phyloP scores from a whole-genome alignment of 176 grass and related monocot genomes.

The Triticum monococcum region DNA sequence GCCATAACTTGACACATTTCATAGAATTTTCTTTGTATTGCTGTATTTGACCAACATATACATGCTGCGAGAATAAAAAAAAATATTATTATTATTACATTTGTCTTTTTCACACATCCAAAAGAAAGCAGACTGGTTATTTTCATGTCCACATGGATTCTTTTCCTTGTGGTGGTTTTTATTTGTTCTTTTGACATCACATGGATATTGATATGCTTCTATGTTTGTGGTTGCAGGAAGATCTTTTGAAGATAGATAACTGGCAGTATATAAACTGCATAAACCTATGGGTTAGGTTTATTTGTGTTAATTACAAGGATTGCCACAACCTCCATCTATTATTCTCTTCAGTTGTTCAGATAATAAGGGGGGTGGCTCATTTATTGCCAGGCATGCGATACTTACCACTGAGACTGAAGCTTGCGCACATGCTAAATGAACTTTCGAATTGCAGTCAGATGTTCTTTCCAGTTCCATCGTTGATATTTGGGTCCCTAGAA shows the following conservation, averaged over 20 bases:
- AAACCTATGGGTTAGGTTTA: slow-evolving; percentile 81
- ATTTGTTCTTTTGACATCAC: slow-evolving; percentile 16
- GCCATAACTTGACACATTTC: background rate
- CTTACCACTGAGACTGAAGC: slow-evolving; percentile 75
- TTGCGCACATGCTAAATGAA: slow-evolving; percentile 80
- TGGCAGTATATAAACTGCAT: slow-evolving; percentile 90
- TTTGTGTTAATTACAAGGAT: slow-evolving; percentile 76
- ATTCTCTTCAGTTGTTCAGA: slow-evolving; percentile 55
- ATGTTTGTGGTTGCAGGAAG: slow-evolving; percentile 62
- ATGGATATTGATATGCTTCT: slow-evolving; percentile 18
- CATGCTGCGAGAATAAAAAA: background rate
- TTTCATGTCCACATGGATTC: slow-evolving; percentile 1
- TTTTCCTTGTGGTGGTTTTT: background rate
- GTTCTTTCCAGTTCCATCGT: slow-evolving; percentile 83
- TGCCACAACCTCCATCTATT: slow-evolving; percentile 60
- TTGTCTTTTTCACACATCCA: background rate
- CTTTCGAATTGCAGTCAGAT: slow-evolving; percentile 66
- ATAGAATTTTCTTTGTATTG: slow-evolving; percentile 3
- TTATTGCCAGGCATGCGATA: slow-evolving; percentile 67
- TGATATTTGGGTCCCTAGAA: slow-evolving; percentile 80
- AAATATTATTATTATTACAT: background rate
- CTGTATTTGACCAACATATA: background rate
- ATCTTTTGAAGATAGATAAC: slow-evolving; percentile 79
- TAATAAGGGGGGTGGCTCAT: slow-evolving; percentile 70
- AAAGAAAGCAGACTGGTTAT: slow-evolving; percentile 6